A percentile compares a stretch with the other conserved stretches of the same genome.
These are phyloP conservation scores for Ramicandelaber brevisporus DNA, from an alignment of 192 early-diverging fungal genomes.

Conservation along the genomic window DNA sequence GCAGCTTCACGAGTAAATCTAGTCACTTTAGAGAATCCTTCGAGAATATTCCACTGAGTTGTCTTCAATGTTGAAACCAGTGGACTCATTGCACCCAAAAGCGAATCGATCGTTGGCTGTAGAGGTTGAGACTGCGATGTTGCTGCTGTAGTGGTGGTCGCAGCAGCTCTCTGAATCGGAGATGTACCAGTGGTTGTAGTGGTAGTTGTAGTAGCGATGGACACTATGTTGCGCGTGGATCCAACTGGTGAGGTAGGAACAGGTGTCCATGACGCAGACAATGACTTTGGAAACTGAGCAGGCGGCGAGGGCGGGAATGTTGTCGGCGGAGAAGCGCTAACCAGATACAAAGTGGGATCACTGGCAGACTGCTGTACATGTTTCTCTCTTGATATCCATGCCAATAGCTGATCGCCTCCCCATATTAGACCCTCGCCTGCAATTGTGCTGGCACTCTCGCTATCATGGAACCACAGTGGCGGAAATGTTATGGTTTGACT, in stretches of 20 bases:
- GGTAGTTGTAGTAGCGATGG: no score
- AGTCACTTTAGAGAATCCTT: conserved; percentile 49
- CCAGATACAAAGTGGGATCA: conserved; percentile 17
- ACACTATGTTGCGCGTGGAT: no score
- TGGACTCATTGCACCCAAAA: conserved; percentile 17
- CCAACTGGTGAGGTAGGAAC: no score
- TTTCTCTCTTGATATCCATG: conserved; percentile 14
- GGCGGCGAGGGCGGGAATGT: no score
- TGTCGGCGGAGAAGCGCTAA: conserved; percentile 13
- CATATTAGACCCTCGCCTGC: conserved; percentile 18
- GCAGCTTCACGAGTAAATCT: conserved; percentile 39
- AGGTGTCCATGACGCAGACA: no score
- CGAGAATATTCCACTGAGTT: conserved; percentile 43
- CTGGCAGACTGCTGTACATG: conserved; percentile 7
- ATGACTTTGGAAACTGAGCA: no score
- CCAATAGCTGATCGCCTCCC: conserved; percentile 46
- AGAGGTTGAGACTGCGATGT: not conserved
- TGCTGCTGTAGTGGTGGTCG: conserved; percentile 4
- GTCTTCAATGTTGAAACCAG: conserved; percentile 28
- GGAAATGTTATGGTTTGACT: no score
- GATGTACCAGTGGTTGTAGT: no score
- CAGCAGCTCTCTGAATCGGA: no score
- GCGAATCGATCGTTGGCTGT: conserved; percentile 6
- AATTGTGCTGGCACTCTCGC: conserved; percentile 27
- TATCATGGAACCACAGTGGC: conserved; percentile 52